phyloP scores from a whole-genome alignment of 371 early-diverging fungal genomes.

The Mortierella polycephala region DNA sequence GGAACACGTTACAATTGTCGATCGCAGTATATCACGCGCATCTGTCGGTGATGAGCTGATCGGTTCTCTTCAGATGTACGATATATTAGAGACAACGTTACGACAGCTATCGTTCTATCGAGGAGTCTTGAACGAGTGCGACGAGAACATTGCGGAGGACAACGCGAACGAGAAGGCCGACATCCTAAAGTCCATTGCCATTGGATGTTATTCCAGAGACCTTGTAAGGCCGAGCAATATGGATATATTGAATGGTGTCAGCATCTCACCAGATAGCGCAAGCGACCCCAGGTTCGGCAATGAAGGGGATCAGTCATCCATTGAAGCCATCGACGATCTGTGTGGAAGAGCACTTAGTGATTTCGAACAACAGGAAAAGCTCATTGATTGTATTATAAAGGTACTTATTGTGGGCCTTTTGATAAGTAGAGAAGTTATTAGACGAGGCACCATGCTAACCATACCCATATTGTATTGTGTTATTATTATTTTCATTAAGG shows the following conservation, averaged over 20 bases:
- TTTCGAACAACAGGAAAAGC: conserved; percentile 40
- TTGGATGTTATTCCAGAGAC: conserved; percentile 26
- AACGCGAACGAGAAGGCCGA: conserved; percentile 4
- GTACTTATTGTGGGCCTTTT: neutral
- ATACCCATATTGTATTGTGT: neutral
- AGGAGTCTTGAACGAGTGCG: conserved; percentile 46
- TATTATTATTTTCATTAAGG: conserved; percentile 3
- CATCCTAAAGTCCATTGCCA: conserved; percentile 26
- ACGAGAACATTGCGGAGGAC: conserved; percentile 38
- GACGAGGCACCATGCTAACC: no score
- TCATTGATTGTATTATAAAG: conserved; percentile 39
- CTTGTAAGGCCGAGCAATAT: conserved; percentile 22
- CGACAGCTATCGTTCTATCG: conserved; percentile 45
- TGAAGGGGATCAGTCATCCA: conserved; percentile 1
- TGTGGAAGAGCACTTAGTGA: conserved; percentile 40
- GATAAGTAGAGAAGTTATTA: no score
- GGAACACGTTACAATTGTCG: neutral
- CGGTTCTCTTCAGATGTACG: conserved; percentile 6
- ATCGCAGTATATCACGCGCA: neutral
- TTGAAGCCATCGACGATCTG: conserved; percentile 33
- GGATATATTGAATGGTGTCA: conserved; percentile 18
- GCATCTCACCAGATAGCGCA: neutral
- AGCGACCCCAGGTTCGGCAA: conserved; percentile 17
- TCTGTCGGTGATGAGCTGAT: no score
- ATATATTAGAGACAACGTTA: conserved; percentile 26